Base-by-base conservation (phyloP, 2,329 filamentous ascomycete species). In the Colletotrichum cordylinicola region DNA sequence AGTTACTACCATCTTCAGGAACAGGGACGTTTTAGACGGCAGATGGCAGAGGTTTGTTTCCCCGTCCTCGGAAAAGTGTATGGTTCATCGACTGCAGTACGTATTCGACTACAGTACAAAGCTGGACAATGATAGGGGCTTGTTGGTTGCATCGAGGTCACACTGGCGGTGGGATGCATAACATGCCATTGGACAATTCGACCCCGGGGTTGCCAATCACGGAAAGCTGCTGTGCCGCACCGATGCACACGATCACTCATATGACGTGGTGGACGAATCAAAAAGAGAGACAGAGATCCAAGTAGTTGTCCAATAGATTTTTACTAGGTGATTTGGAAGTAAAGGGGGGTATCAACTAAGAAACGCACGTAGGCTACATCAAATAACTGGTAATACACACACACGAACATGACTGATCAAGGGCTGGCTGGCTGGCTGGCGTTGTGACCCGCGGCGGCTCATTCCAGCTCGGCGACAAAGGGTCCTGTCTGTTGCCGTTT, bases 381-480 rank as follows among this genome's bases (percentile, higher is more conserved):
- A 67, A 29, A 66, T 31, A 6, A 31, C 39, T n/a, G 39, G 39
- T 43, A 43, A 43, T 18, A 43, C 39, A 43, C 39, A 43, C 39
- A 43, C 15, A 48, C 16, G 15, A 48, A 43, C n/a, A 18, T 15
- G 43, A 33, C 5, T n/a, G 24, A 66, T 21, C 8, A 31, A n/a
- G 4, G n/a, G 15, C 43, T 24, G 56, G 37, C 68, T 21, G 15
- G 31, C 24, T 27, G 24, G 24, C 24, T 24, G 18, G 12, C n/a
- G 58, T n/a, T 13, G 18, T 13, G 16, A 39, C 43, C 21, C 16
- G 24, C 24, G 24, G 16, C 70, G 13, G 67, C 37, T 73, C 56
- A 76, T 29, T 74, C 70, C 70, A 74, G 37, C 66, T 74, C 74
- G 71, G 74, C 70, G 9, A 70, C 21, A 27, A 76, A 69, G 8